phyloP scores from a whole-genome alignment of 176 grass and related monocot species.

The Canna indica region DNA sequence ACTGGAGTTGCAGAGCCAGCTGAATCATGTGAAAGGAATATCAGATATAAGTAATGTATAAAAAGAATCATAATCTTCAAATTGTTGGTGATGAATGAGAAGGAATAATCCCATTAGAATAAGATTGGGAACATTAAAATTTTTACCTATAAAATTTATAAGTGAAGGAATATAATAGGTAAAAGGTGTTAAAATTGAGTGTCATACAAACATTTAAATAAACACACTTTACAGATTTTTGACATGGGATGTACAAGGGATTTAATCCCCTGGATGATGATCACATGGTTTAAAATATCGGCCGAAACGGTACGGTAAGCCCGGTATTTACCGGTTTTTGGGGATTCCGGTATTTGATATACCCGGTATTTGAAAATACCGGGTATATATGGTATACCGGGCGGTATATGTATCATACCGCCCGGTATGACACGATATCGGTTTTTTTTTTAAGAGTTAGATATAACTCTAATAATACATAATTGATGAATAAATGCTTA shows the following conservation, averaged over 20 bases:
- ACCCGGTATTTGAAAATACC: no score
- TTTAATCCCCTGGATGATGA: not conserved
- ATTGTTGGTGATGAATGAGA: not conserved
- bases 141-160: not conserved
- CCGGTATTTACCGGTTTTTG: no score
- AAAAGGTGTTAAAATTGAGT: no score
- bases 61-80: not conserved
- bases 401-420: no score
- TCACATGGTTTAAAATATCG: no score
- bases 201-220: not conserved
- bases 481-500: no score
- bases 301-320: no score
- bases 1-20: slow-evolving; percentile 37
- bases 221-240: not conserved
- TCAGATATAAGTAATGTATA: not conserved
- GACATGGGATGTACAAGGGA: not conserved
- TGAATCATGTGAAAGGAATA: slow-evolving; percentile 24
- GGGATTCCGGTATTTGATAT: no score
- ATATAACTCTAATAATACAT: no score
- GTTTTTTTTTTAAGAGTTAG: no score
- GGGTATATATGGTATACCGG: no score
- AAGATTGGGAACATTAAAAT: not conserved
- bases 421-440: no score
- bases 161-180: not conserved
- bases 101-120: not conserved